Evolutionary conservation across 768 basidiomycete species (phyloP).

Genomic region (Podaxis sp.): DNA sequence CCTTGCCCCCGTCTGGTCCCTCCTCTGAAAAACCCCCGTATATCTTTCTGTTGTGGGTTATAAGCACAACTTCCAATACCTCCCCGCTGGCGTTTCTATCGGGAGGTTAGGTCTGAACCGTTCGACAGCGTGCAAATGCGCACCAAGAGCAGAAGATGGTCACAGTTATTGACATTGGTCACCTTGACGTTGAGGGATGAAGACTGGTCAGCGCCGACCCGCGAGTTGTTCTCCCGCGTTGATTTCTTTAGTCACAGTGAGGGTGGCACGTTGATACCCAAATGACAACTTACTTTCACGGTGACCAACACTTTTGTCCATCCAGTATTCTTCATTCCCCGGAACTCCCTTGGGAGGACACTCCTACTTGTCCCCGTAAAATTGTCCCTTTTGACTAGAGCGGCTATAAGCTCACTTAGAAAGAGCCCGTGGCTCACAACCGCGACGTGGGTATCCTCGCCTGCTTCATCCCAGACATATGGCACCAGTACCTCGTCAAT

Average conservation of each 20-base stretch:
- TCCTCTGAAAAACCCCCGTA: conserved; percentile 69
- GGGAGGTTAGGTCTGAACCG: conserved; percentile 1
- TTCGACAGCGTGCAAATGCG: conserved; percentile 24
- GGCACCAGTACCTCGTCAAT: conserved; percentile 56
- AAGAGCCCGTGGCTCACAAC: conserved; percentile 77
- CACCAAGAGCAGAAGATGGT: conserved; percentile 60
- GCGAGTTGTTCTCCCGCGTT: not conserved
- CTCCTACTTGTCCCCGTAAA: too few relatives aligned
- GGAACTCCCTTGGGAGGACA: conserved; percentile 24
- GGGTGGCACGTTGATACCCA: not conserved
- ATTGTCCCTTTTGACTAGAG: conserved; percentile 40
- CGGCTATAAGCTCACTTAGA: conserved; percentile 58
- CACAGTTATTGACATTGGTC: conserved; percentile 51
- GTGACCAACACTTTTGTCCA: conserved; percentile 60
- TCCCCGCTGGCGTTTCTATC: conserved; percentile 61
- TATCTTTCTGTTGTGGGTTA: conserved; percentile 75
- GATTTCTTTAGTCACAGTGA: not conserved
- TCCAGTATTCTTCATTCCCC: conserved; percentile 65
- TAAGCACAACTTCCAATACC: conserved; percentile 71
- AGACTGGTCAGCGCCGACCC: not conserved
- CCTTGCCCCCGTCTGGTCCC: conserved; percentile 4
- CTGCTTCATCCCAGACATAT: conserved; percentile 45
- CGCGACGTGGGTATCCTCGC: conserved; percentile 46
- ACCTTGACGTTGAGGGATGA: conserved; percentile 38
- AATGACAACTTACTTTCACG: conserved; percentile 30